A percentile compares a stretch with the other conserved stretches of the same genome.
phyloP scores from a whole-genome alignment of 345 rosid genomes.

The Hibiscus syriacus region DNA sequence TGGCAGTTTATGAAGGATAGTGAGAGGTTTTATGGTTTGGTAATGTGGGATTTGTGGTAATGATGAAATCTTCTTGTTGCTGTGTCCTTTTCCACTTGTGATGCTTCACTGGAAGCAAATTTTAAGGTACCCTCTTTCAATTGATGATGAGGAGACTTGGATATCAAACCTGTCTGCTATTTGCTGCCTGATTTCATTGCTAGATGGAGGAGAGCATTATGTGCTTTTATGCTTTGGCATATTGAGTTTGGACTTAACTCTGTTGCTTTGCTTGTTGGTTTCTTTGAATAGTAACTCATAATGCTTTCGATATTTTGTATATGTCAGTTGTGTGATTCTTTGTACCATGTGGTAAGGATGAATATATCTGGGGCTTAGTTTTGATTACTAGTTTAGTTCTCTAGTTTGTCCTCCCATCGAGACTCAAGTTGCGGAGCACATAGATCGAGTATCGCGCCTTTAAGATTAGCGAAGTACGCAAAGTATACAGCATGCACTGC shows the following conservation, averaged over 20 bases:
- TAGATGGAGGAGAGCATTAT: slow-evolving; percentile 10
- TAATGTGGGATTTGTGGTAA: slow-evolving; percentile 20
- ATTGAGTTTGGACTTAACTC: slow-evolving; percentile 9
- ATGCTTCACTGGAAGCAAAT: slow-evolving; percentile 16
- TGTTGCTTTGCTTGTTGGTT: too few species aligned
- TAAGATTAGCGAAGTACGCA: too few species aligned
- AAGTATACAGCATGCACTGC: not conserved
- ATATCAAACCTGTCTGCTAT: slow-evolving; percentile 17
- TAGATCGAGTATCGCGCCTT: not conserved
- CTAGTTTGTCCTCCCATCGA: slow-evolving; percentile 10
- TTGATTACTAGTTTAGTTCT: slow-evolving; percentile 8
- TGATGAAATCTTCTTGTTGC: slow-evolving; percentile 34
- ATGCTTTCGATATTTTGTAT: not conserved
- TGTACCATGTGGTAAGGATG: slow-evolving; percentile 22
- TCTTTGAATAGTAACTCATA: too few species aligned
- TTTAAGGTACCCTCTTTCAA: slow-evolving; percentile 20
- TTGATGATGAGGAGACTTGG: slow-evolving; percentile 12
- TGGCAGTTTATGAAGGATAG: slow-evolving; percentile 17
- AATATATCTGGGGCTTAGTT: slow-evolving; percentile 7
- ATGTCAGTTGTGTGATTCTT: slow-evolving; percentile 10
- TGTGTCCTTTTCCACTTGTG: slow-evolving; percentile 29
- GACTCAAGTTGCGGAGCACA: not conserved
- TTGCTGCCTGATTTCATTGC: slow-evolving; percentile 12
- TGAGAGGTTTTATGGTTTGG: slow-evolving; percentile 23
- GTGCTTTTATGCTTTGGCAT: slow-evolving; percentile 1